Base-by-base conservation (phyloP, 495 filamentous ascomycete genomes). In the Penicillium canariense region DNA sequence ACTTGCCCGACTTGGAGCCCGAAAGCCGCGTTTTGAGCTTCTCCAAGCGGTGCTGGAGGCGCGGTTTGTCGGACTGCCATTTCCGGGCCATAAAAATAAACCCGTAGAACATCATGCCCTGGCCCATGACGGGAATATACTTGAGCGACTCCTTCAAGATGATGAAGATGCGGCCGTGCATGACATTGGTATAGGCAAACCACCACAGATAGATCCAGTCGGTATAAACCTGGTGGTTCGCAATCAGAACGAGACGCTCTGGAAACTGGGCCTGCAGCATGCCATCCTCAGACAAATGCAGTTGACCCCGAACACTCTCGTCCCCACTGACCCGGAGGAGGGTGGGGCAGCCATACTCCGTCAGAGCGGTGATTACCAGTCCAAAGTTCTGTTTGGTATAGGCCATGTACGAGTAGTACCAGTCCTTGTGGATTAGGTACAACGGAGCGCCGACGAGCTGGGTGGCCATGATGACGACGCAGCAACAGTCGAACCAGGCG, bases 141-240 rank as follows among this genome's bases (percentile, higher is more conserved):
- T 85, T 85, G 48, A 88, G 74, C 0, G 80, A 81, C 59, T 88
- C 84, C 61, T 88, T 88, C 10, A 87, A 70, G 45, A 88, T 87
- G 59, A 88, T 88, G 63, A 80, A 88, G 58, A 88, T 70, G 45
- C 83, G 84, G 6, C 85, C 85, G 59, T 88, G 85, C 82, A 84
- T 87, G 22, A 59, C 56, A 50, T 80, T 79, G 2, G 84, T 81
- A 58, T 87, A 88, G 11, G 82, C 78, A 34, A 83, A 69, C 85
- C 85, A 88, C 85, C 85, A 88, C 1, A 88, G 74, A 61, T 88
- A 88, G 8, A 87, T 70, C 85, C 85, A 88, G 50, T 88, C 85
- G 8, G 84, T 86, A 65, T 88, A 88, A 10, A 88, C 80, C 62
- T 87, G 84, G 58, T 88, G 85, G 46, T 88, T 88, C 10, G 85